Evolutionary conservation across 306 rosid genomes (phyloP).

Genomic region (Prosopis cineraria): DNA sequence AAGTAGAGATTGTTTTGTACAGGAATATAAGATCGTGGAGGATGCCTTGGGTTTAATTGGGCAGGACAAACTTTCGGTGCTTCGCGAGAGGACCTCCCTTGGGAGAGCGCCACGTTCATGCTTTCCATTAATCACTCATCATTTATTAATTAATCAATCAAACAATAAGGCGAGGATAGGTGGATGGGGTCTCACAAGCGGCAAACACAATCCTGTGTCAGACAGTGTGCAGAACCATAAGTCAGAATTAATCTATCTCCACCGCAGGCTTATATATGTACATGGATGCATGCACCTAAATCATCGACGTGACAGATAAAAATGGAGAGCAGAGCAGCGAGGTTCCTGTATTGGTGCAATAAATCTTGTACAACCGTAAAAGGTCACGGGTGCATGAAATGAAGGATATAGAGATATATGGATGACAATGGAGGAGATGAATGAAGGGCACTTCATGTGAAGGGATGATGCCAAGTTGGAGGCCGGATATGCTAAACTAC

Average conservation of each 20-base stretch:
- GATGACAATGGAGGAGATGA: neutral
- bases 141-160: neutral
- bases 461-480: neutral
- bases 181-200: neutral
- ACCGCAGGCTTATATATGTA: neutral
- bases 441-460: conserved; percentile 8
- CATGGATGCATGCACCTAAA: conserved; percentile 17
- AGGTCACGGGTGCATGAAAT: neutral
- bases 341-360: too few species aligned
- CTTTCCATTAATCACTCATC: neutral
- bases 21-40: neutral
- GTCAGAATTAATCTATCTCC: neutral
- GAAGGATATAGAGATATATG: neutral
- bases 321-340: neutral
- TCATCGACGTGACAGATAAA: neutral
- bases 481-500: neutral
- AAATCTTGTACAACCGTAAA: too few species aligned
- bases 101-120: conserved; percentile 33
- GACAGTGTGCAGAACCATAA: neutral
- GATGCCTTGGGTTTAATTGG: conserved; percentile 17
- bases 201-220: conserved; percentile 8
- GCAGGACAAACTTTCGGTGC: conserved; percentile 32
- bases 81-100: neutral
- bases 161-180: neutral
- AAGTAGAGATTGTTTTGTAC: neutral